Conservation (phyloP, 31 red algal species). For the Asparagopsis taxiformis region DNA sequence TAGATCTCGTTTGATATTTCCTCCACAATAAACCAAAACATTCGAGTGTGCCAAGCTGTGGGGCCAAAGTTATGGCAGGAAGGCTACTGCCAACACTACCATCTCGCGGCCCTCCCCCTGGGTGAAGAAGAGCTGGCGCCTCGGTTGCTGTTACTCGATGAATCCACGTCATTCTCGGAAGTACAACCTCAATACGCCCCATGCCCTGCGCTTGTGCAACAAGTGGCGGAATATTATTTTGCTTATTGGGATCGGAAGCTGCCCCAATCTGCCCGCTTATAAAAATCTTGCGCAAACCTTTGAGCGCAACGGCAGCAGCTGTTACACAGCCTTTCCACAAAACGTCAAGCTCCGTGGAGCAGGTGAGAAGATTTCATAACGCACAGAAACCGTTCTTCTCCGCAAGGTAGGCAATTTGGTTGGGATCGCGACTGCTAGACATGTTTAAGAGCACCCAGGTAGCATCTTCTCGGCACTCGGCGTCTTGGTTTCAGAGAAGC, state of each 20-base stretch:
- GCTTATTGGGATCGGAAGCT: conserved; percentile 36
- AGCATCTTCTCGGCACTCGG: conserved; percentile 90
- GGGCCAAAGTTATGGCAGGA: conserved; percentile 79
- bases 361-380: conserved; percentile 80
- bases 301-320: conserved; percentile 85
- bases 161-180: conserved; percentile 50
- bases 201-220: conserved; percentile 90
- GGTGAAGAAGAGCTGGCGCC: conserved; percentile 69
- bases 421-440: conserved; percentile 76
- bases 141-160: conserved; percentile 59
- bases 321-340: conserved; percentile 95
- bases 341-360: conserved; percentile 92
- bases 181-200: conserved; percentile 84
- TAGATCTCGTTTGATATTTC: conserved; percentile 70
- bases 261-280: conserved; percentile 62
- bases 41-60: conserved; percentile 78
- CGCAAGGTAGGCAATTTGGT: conserved; percentile 75
- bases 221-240: conserved; percentile 68
- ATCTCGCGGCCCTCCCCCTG: conserved; percentile 62
- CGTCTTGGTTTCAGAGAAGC: conserved; percentile 80
- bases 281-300: conserved; percentile 91
- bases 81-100: conserved; percentile 47
- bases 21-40: conserved; percentile 73
- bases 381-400: conserved; percentile 79
- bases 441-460: conserved; percentile 97